A percentile compares a stretch with the other conserved stretches of the same genome.
Evolutionary conservation across 768 basidiomycete genomes (phyloP).

Genomic region (Lyophyllum atratum): DNA sequence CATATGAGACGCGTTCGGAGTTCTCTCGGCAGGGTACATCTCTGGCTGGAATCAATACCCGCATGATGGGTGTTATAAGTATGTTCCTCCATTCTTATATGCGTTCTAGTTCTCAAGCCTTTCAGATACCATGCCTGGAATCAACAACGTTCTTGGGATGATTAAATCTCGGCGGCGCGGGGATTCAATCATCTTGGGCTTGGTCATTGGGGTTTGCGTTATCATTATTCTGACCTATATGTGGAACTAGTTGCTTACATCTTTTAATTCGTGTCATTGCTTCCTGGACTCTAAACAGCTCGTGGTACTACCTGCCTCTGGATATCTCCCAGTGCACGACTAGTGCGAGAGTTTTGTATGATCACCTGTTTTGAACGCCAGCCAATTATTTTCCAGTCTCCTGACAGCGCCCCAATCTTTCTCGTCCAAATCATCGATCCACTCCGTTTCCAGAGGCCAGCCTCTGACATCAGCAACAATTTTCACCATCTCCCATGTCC

Average conservation of each 20-base stretch:
- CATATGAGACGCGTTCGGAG: slow-evolving; percentile 94
- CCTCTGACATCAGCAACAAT: slow-evolving; percentile 74
- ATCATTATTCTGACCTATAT: slow-evolving; percentile 54
- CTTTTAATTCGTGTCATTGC: not conserved
- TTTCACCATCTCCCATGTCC: slow-evolving; percentile 78
- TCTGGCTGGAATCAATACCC: slow-evolving; percentile 75
- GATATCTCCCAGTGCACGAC: too few species aligned
- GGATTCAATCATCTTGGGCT: slow-evolving; percentile 87
- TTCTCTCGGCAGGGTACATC: slow-evolving; percentile 81
- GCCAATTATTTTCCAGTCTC: slow-evolving; percentile 73
- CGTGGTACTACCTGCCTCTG: not conserved
- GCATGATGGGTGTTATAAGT: slow-evolving; percentile 87
- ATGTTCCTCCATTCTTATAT: slow-evolving; percentile 28
- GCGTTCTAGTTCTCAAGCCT: not conserved
- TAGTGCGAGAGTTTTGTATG: slow-evolving; percentile 30
- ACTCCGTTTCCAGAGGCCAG: slow-evolving; percentile 71
- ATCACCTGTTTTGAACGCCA: slow-evolving; percentile 51
- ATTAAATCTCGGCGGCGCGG: slow-evolving; percentile 88
- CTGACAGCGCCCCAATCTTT: slow-evolving; percentile 65
- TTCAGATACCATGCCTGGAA: slow-evolving; percentile 87
- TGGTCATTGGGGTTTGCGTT: slow-evolving; percentile 84
- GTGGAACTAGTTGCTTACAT: slow-evolving; percentile 33
- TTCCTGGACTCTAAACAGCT: not conserved
- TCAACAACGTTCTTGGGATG: slow-evolving; percentile 89
- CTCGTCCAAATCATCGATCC: slow-evolving; percentile 40